Evolutionary conservation across 1,284 basidiomycete species (phyloP).

Genomic region (Cutaneotrichosporon curvatum): DNA sequence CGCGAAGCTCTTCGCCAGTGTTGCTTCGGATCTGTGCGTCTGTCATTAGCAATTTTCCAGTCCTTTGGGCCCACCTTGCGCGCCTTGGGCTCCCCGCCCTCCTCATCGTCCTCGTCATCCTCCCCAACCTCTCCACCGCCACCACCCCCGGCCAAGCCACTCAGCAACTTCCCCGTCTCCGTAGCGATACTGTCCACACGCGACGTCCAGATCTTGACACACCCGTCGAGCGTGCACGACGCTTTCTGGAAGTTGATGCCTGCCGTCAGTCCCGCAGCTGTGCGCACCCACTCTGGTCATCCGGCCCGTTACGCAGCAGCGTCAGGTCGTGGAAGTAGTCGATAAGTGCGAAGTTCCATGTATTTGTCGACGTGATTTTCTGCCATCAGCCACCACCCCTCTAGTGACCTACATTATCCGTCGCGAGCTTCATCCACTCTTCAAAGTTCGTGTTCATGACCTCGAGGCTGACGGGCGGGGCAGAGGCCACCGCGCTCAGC

Average conservation of each 20-base stretch:
- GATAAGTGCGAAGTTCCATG: conserved; percentile 96
- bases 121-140: conserved; percentile 27
- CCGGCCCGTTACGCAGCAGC: conserved; percentile 79
- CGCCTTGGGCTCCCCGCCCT: conserved; percentile 27
- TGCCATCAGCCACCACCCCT: conserved; percentile 37
- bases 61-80: conserved; percentile 26
- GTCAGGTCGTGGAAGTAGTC: conserved; percentile 99
- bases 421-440: conserved; percentile 99
- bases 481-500: conserved; percentile 31
- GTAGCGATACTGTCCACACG: conserved; percentile 95
- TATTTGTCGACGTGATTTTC: conserved; percentile 99
- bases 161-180: conserved; percentile 91
- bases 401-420: conserved; percentile 72
- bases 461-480: conserved; percentile 51
- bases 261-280: conserved; percentile 8
- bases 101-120: conserved; percentile 47
- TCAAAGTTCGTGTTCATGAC: conserved; percentile 86
- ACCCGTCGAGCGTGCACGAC: conserved; percentile 93
- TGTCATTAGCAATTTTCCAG: conserved; percentile 31
- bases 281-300: conserved; percentile 55
- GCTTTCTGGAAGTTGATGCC: conserved; percentile 98
- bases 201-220: conserved; percentile 99
- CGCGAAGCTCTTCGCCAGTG: conserved; percentile 72
- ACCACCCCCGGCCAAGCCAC: conserved; percentile 66
- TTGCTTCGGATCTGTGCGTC: conserved; percentile 63